Conservation (phyloP, 257 asterid genomes). For the Penstemon eatonii region DNA sequence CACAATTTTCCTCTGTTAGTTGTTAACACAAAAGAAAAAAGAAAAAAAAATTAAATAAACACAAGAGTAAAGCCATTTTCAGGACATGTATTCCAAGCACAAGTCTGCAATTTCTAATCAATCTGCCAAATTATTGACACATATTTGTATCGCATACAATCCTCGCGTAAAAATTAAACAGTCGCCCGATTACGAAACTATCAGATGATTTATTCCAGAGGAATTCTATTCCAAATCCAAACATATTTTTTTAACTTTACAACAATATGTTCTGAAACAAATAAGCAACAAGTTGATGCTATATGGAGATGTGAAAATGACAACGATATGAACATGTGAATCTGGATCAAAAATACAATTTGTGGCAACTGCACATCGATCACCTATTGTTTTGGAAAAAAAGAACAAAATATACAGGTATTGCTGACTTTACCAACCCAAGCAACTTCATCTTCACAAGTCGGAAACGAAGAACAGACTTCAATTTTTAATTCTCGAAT, state of each 20-base stretch:
- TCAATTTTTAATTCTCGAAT: neutral
- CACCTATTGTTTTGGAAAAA: constrained; percentile 12
- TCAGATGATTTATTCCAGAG: neutral
- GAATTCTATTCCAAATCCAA: neutral
- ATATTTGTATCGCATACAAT: no score
- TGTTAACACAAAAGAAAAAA: no score
- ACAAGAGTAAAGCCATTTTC: no score
- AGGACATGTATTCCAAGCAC: neutral
- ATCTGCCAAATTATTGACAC: no score
- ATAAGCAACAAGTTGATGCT: neutral
- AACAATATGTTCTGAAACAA: constrained; percentile 15
- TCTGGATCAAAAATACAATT: constrained; percentile 13
- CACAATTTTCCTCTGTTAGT: no score
- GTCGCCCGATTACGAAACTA: no score
- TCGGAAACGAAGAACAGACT: neutral
- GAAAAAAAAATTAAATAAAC: no score
- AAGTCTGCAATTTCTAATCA: no score
- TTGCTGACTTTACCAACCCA: neutral
- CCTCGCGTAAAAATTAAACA: no score
- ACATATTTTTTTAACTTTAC: neutral
- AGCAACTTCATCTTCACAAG: constrained; percentile 26
- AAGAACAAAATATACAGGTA: neutral
- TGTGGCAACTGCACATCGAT: constrained; percentile 7
- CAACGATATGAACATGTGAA: constrained; percentile 15
- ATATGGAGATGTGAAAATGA: neutral